Conservation (phyloP, 148 eudicot species). For the Fallopia convolvulus region DNA sequence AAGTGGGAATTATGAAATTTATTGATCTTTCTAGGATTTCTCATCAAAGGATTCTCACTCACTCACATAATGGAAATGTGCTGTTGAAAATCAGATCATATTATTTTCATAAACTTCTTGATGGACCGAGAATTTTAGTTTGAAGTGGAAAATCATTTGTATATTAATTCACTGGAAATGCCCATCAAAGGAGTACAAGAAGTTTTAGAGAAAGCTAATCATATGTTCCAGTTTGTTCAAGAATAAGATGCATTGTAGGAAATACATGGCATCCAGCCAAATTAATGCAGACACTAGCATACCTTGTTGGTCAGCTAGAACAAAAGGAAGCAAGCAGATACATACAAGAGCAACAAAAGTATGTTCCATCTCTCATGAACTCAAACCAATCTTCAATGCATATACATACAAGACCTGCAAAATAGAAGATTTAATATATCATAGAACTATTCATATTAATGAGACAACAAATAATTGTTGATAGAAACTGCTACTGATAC, state of each 20-base stretch:
- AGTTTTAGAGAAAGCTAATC: not conserved
- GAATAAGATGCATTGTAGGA: not conserved
- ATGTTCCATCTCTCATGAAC: constrained; percentile 12
- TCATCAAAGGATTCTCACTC: not conserved
- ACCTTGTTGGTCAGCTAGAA: constrained; percentile 15
- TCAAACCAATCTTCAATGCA: constrained; percentile 1
- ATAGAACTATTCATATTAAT: not conserved
- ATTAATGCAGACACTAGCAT: not conserved
- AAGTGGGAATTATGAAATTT: not conserved
- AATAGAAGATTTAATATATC: not conserved
- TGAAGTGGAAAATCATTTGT: not conserved
- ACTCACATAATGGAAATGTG: not conserved
- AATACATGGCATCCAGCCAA: not conserved
- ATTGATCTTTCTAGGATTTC: not conserved
- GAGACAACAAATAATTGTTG: not conserved
- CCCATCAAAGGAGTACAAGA: not conserved
- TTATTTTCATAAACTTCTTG: not conserved
- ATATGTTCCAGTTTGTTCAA: not conserved
- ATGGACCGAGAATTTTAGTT: not conserved
- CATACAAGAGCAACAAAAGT: constrained; percentile 1
- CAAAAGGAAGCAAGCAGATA: constrained; percentile 8
- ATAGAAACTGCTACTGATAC: not conserved
- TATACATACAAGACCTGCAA: not conserved
- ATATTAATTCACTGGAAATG: not conserved
- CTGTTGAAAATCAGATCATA: not conserved